These are phyloP conservation scores for Arthroderma sp. DNA, from an alignment of 2,329 filamentous ascomycete genomes.

Conservation along the genomic window DNA sequence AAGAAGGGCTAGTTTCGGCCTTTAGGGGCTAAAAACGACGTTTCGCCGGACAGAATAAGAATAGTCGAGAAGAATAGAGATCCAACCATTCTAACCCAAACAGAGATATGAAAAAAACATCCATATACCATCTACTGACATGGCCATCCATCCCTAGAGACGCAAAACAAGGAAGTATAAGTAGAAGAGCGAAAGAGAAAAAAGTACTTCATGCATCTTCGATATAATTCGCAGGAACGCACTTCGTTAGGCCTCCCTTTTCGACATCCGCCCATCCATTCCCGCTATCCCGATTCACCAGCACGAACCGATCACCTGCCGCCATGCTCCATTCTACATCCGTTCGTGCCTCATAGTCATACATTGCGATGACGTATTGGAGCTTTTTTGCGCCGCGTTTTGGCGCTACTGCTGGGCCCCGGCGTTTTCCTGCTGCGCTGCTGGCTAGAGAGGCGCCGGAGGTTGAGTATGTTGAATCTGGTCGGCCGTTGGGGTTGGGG, in stretches of 20 bases:
- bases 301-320: slow-evolving; percentile 82
- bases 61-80: neutral
- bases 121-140: neutral
- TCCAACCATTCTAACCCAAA: neutral
- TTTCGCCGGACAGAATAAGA: neutral
- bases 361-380: slow-evolving; percentile 83
- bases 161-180: neutral
- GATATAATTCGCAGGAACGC: slow-evolving; percentile 89
- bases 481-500: slow-evolving; percentile 38
- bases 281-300: slow-evolving; percentile 75
- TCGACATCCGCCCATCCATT: slow-evolving; percentile 98
- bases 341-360: slow-evolving; percentile 77
- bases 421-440: slow-evolving; percentile 56
- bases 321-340: slow-evolving; percentile 80
- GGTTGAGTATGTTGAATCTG: slow-evolving; percentile 65
- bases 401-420: slow-evolving; percentile 83
- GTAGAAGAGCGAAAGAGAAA: neutral
- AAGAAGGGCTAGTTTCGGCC: too few relatives aligned
- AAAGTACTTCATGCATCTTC: slow-evolving; percentile 42
- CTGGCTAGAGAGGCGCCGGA: slow-evolving; percentile 57
- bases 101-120: neutral
- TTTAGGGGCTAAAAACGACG: too few relatives aligned
- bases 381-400: slow-evolving; percentile 85
- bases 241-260: slow-evolving; percentile 71
- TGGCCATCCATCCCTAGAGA: neutral